Evolutionary conservation across 352 stramenopile species (phyloP).

Genomic region (Hyaloperonospora brassicae): DNA sequence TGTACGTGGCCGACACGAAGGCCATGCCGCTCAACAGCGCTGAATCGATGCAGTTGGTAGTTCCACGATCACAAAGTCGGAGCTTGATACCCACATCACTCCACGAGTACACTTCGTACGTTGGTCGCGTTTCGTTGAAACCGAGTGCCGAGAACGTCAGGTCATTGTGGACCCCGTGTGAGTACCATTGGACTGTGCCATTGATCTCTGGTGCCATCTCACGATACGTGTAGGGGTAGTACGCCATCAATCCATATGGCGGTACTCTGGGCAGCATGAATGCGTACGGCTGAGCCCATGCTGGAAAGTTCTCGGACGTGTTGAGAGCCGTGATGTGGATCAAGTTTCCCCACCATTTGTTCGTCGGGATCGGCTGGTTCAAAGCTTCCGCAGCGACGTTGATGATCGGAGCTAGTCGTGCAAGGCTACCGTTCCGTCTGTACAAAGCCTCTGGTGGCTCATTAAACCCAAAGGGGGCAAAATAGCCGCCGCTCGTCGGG

Average conservation of each 20-base stretch:
- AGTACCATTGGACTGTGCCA: conserved; percentile 48
- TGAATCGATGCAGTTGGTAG: conserved; percentile 42
- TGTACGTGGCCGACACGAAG: conserved; percentile 58
- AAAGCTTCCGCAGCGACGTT: conserved; percentile 49
- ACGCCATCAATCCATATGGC: conserved; percentile 46
- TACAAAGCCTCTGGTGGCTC: conserved; percentile 38
- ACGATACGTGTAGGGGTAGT: conserved; percentile 59
- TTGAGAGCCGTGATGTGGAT: conserved; percentile 44
- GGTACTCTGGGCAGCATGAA: conserved; percentile 39
- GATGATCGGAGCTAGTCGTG: conserved; percentile 43
- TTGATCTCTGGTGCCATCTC: conserved; percentile 34
- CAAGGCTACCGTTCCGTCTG: conserved; percentile 33
- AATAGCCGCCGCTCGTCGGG: conserved; percentile 13
- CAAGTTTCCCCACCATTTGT: conserved; percentile 78
- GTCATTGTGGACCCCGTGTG: conserved; percentile 57
- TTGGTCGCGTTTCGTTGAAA: conserved; percentile 43
- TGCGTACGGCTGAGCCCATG: conserved; percentile 63
- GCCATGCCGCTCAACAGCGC: conserved; percentile 63
- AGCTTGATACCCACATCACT: conserved; percentile 53
- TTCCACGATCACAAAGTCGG: conserved; percentile 32
- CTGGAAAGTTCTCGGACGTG: conserved; percentile 32
- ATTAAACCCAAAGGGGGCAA: conserved; percentile 37
- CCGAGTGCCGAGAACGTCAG: conserved; percentile 54
- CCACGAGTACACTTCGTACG: conserved; percentile 61
- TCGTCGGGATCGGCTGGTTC: conserved; percentile 56